Evolutionary conservation across 495 filamentous ascomycete species (phyloP).

Genomic region (Tetracladium marchalianum): DNA sequence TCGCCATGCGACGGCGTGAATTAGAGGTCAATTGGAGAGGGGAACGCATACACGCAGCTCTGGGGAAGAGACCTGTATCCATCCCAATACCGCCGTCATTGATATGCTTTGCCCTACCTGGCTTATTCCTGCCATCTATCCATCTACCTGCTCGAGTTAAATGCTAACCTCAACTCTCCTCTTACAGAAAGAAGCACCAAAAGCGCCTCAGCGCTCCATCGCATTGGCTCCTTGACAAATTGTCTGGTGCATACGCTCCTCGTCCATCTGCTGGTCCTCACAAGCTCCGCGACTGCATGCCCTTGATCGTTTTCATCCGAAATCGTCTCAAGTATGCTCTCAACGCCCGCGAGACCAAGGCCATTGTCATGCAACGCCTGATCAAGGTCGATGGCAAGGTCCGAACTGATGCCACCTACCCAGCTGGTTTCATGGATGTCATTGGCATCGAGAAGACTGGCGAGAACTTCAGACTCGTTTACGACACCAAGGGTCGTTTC

Average conservation of each 20-base stretch:
- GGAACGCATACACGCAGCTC: no score
- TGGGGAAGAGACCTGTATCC: no score
- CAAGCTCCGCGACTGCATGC: constrained; percentile 98
- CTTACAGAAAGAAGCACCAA: constrained; percentile 91
- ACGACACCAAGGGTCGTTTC: constrained; percentile 99
- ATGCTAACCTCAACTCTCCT: constrained; percentile 10
- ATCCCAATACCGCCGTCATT: not conserved
- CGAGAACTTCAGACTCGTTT: constrained; percentile 99
- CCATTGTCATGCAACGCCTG: constrained; percentile 98
- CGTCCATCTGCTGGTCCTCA: constrained; percentile 94
- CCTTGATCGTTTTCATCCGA: constrained; percentile 96
- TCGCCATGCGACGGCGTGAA: no score
- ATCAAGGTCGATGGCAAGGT: constrained; percentile 99
- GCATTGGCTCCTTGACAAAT: constrained; percentile 99
- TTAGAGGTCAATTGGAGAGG: no score
- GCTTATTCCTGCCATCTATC: no score
- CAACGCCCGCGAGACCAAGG: constrained; percentile 93
- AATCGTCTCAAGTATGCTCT: constrained; percentile 99
- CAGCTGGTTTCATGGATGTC: constrained; percentile 98
- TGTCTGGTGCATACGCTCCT: constrained; percentile 94
- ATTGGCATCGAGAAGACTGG: constrained; percentile 98
- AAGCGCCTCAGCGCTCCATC: constrained; percentile 98
- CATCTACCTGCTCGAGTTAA: no score
- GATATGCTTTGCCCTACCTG: not conserved
- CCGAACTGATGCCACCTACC: constrained; percentile 96